Evolutionary conservation across 2,329 filamentous ascomycete genomes (phyloP).

Genomic region (Apiospora rasikravindrae): DNA sequence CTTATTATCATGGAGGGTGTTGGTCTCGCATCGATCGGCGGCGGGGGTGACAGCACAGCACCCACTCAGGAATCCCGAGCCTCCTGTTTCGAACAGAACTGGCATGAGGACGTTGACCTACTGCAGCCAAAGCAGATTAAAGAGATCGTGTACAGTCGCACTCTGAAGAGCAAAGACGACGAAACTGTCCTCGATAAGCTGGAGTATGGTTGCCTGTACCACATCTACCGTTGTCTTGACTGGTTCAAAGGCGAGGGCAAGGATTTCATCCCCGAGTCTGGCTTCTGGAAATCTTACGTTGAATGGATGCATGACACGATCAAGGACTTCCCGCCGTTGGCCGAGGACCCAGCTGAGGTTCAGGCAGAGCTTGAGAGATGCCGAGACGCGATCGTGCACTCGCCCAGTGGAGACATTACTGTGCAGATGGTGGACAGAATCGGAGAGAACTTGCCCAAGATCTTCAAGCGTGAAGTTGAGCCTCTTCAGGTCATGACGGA

Average conservation of each 20-base stretch:
- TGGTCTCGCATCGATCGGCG: background rate
- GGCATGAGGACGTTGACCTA: background rate
- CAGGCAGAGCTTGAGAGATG: conserved; percentile 4
- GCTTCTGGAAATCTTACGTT: conserved; percentile 16
- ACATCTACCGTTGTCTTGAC: background rate
- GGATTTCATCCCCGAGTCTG: background rate
- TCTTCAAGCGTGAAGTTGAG: conserved; percentile 10
- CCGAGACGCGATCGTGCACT: conserved; percentile 4
- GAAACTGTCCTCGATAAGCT: background rate
- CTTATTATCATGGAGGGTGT: conserved; percentile 4
- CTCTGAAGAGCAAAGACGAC: conserved; percentile 12
- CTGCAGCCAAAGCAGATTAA: conserved; percentile 1
- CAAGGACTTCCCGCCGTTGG: conserved; percentile 12
- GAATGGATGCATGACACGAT: conserved; percentile 18
- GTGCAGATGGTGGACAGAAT: conserved; percentile 17
- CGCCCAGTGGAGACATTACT: conserved; percentile 6
- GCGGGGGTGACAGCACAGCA: background rate
- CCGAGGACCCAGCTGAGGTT: background rate
- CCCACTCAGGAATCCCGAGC: background rate
- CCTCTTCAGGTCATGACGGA: conserved; percentile 13
- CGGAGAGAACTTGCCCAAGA: conserved; percentile 13
- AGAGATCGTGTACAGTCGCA: conserved; percentile 2
- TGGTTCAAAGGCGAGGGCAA: conserved; percentile 10
- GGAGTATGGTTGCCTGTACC: background rate
- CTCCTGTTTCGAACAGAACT: conserved; percentile 3